Evolutionary conservation across 108 stramenopile species (phyloP).

Genomic region (Pelagomonas calceolata): DNA sequence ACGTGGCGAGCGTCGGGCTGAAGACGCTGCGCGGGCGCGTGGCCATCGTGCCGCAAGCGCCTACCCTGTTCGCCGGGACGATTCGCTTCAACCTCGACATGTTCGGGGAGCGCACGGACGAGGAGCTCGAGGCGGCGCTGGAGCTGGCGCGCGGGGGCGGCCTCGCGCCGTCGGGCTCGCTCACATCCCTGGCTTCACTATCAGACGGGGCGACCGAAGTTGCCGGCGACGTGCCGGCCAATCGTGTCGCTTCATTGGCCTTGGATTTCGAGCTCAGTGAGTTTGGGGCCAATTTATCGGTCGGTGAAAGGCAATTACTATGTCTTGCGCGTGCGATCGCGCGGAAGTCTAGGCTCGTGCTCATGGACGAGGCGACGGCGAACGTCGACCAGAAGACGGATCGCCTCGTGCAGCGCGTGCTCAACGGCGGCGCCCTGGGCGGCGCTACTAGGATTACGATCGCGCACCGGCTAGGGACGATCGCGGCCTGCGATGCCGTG

Average conservation of each 20-base stretch:
- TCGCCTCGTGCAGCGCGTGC: conserved; percentile 51
- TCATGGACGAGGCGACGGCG: conserved; percentile 83
- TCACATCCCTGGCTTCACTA: conserved; percentile 12
- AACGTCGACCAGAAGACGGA: conserved; percentile 74
- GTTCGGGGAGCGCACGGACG: conserved; percentile 15
- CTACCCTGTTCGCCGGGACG: conserved; percentile 43
- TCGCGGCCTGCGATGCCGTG: conserved; percentile 26
- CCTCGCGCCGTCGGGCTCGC: not conserved
- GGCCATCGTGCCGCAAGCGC: conserved; percentile 74
- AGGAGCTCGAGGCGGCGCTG: conserved; percentile 22
- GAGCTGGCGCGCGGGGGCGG: conserved; percentile 1
- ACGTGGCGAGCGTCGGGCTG: conserved; percentile 66
- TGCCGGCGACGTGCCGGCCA: not conserved
- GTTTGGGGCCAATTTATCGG: conserved; percentile 76
- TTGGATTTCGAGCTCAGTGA: conserved; percentile 64
- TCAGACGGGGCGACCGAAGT: conserved; percentile 12
- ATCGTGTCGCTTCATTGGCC: conserved; percentile 1
- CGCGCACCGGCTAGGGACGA: conserved; percentile 39
- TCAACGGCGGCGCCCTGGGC: conserved; percentile 13
- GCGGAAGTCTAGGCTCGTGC: conserved; percentile 57
- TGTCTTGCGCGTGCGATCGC: conserved; percentile 84
- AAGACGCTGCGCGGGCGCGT: conserved; percentile 59
- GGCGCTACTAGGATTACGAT: conserved; percentile 21
- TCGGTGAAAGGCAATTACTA: conserved; percentile 84
- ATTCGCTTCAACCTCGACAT: conserved; percentile 48